Evolutionary conservation across 176 grass and related monocot genomes (phyloP), one percentile per base, ranked within the genome.

Genomic region (Triticum dicoccoides): DNA sequence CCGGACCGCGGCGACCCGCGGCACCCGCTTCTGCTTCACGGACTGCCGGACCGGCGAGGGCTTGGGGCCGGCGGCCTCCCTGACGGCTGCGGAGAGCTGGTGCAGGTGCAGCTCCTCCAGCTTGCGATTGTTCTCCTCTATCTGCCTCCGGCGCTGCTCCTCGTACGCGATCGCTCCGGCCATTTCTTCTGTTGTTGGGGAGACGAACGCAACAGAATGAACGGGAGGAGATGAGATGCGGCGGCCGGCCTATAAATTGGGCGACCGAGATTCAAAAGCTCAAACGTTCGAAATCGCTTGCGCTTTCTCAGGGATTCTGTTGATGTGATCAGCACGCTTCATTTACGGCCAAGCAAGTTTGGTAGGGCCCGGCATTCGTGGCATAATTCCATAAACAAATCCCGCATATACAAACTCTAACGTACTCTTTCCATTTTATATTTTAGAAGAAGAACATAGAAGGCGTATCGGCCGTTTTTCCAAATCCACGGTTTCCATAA

Each of bases 41-140:
- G 72, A 54, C 88, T 27, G 27, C 27, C 27, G 41, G 6, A 98
- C 93, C 82, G 82, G 88, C 38, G 86, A 94, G 65, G 84, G 61
- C 83, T 94, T 96, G 12, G 90, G 66, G 21, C 78, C 47, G 47
- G 96, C 74, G 37, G 96, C 69, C 29, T 92, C 78, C 1, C 76
- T 76, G 51, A 95, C 82, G 79, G 88, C 78, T 18, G 86, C 84
- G 44, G 90, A 91, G 82, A 98, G 81, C 76, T 90, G 88, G 66
- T 82, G 80, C 18, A 98, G 88, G 11, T 86, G 72, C 56, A 98
- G 93, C 91, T 98, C 91, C 20, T 92, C 85, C 8, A 98, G 65
- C 89, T 96, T 98, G 70, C 52, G 85, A 51, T 90, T 88, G 87
- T 98, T 96, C 49, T 82, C 90, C 81, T 94, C 92, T 8, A 98